Evolutionary conservation across 148 eudicot species (phyloP), one percentile per base, ranked within the genome.

Genomic region (Silene latifolia): DNA sequence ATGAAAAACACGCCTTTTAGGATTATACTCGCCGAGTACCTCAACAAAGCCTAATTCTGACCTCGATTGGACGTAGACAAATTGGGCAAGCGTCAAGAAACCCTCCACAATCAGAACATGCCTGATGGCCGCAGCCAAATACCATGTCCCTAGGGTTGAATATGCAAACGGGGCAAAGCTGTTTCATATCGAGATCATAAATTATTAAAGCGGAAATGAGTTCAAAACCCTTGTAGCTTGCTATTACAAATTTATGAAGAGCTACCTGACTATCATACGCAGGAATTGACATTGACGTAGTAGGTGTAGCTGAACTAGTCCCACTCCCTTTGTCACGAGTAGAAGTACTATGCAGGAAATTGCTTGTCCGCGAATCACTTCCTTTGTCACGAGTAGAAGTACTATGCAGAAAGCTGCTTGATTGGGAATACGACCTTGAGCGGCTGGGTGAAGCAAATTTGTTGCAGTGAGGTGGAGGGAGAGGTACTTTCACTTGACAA

Each of bases 51-150:
- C 88, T 89, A 80, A 93, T 91, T 83, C 88, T 88, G 56, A 92
- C 86, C 66, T 87, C 75, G 19, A 93, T 93, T 39, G 67, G 76
- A 72, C 89, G 84, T 29, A 92, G 88, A 74, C 98, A 93, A 53
- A 91, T 89, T 12, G 98, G 98, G 81, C 98, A 95, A 51, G 58
- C 53, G 32, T 89, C 82, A 32, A 95, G 97, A 42, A 83, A 86
- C 83, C 81, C 83, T 47, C 99, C 99, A 73, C 99, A 95, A 0
- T 92, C 96, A 39, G 97, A 85, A 83, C 99, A 95, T 53, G 97
- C 89, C 99, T 92, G 98, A 78, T 96, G 99, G 51, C 98, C 99
- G 71, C 99, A 96, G 27, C 98, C 98, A 63, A 96, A 96, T 63
- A 98, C 99, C 98, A 92, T 90, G 69, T 96, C 92, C 78, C 90